Evolutionary conservation across 495 filamentous ascomycete species (phyloP).

Genomic region (Tuber microsphaerosporum): DNA sequence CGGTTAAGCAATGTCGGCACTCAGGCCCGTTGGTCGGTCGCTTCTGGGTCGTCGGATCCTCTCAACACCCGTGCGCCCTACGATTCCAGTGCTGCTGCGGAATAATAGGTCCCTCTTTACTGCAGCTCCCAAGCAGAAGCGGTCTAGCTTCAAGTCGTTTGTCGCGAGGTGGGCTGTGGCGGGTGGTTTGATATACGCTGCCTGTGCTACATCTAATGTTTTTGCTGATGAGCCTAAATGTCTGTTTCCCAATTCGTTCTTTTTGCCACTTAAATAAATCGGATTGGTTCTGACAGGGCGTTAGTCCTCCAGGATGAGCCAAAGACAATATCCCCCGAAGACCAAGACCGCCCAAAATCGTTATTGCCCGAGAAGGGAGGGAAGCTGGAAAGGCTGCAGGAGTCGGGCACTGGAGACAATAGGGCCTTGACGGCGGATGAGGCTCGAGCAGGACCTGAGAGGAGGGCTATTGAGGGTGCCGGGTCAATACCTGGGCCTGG

Average conservation of each 20-base stretch:
- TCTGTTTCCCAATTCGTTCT: slow-evolving; percentile 45
- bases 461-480: slow-evolving; percentile 29
- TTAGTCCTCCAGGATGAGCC: slow-evolving; percentile 15
- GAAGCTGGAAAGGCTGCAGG: slow-evolving; percentile 40
- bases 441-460: slow-evolving; percentile 42
- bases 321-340: background rate
- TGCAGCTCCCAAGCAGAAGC: slow-evolving; percentile 53
- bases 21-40: slow-evolving; percentile 7
- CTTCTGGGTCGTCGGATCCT: slow-evolving; percentile 8
- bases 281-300: background rate
- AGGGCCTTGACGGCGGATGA: slow-evolving; percentile 50
- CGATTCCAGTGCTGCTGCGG: background rate
- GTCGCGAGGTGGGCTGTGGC: slow-evolving; percentile 66
- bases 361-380: slow-evolving; percentile 14
- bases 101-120: slow-evolving; percentile 13
- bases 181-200: slow-evolving; percentile 66
- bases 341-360: slow-evolving; percentile 22
- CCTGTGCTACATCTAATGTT: slow-evolving; percentile 78
- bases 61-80: slow-evolving; percentile 4
- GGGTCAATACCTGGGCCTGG: slow-evolving; percentile 31
- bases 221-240: slow-evolving; percentile 78
- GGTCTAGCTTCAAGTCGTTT: slow-evolving; percentile 55
- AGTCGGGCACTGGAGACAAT: slow-evolving; percentile 47
- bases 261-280: background rate
- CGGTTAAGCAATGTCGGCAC: background rate